Conservation (phyloP, 2,329 filamentous ascomycete genomes). For the Aspergillus calidoustus region DNA sequence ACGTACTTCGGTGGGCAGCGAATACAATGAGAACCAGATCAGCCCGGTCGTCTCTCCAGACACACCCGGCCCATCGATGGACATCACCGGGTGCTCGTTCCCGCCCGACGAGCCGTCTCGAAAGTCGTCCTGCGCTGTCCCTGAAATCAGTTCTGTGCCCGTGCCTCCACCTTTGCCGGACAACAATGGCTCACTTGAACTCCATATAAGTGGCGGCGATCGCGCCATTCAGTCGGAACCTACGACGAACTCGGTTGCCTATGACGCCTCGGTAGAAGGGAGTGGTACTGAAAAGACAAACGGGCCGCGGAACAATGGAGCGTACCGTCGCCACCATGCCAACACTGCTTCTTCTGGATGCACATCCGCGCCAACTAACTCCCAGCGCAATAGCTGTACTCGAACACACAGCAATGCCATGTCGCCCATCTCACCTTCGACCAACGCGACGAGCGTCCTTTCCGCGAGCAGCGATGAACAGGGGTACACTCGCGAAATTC, state of each 20-base stretch:
- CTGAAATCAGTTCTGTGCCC: conserved; percentile 32
- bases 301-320: conserved; percentile 37
- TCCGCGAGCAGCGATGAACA: conserved; percentile 49
- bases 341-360: conserved; percentile 41
- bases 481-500: conserved; percentile 32
- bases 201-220: conserved; percentile 15
- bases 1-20: conserved; percentile 24
- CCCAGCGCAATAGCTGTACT: conserved; percentile 44
- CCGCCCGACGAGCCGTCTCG: conserved; percentile 30
- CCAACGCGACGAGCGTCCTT: conserved; percentile 51
- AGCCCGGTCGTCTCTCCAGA: conserved; percentile 41
- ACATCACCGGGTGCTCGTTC: conserved; percentile 37
- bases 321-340: conserved; percentile 34
- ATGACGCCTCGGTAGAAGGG: conserved; percentile 22
- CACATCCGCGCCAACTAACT: conserved; percentile 38
- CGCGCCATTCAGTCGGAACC: conserved; percentile 16
- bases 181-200: conserved; percentile 17
- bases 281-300: conserved; percentile 29
- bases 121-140: conserved; percentile 38
- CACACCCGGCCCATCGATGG: conserved; percentile 40
- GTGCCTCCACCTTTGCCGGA: conserved; percentile 27
- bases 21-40: conserved; percentile 40
- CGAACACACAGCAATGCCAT: conserved; percentile 49
- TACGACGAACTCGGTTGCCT: conserved; percentile 19
- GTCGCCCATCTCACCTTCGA: conserved; percentile 47